Base-by-base conservation (phyloP, 257 asterid species). In the Perilla frutescens region DNA sequence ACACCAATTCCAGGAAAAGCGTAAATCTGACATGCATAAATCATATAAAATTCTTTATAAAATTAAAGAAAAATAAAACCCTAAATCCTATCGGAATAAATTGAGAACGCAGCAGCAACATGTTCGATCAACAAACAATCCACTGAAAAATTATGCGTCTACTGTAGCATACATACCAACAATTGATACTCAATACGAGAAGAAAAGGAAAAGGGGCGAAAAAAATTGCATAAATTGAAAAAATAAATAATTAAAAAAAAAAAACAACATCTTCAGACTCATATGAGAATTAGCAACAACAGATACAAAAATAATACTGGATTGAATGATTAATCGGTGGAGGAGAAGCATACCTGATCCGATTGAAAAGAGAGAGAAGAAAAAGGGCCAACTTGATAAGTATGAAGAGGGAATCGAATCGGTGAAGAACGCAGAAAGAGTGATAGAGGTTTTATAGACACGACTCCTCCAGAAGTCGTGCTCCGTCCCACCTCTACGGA, bases 311-410 rank as follows among this genome's bases (percentile, higher is more conserved):
- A 7, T 31, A 13, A 37, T 15, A 13, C 12, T 8, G 37, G 20
- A 39, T 49, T 4, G 45, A 34, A 12, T 9, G 73, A 51, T 3
- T 3, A 39, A 67, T 50, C 1, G 11, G 62, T 6, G 37, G 34
- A 6, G 34, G 6, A 29, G 72, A 40, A 8, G 48, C 31, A 40
- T 68, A 68, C 73, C 73, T 51, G 73, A 68, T 68, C 11, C 50
- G 53, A 26, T 15, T 51, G 73, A 68, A 51, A 37, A 15, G 67
- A 15, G 48, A 61, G 40, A 39, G 20, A 53, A 68, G 26, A 11
- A 41, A 44, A 1, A 32, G 11, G 29, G 26, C 26, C 0, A 44
- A 15, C 3, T 2, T 11, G 31, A 36, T 59, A 32, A 34, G 34
- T 59, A 36, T 11, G 57, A 5, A n/a, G 34, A 66, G 48, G 14